Percentiles rank a stretch among this genome's conserved stretches.
Evolutionary conservation across 2,329 filamentous ascomycete genomes (phyloP).

Genomic region (Penicillium oxalicum): DNA sequence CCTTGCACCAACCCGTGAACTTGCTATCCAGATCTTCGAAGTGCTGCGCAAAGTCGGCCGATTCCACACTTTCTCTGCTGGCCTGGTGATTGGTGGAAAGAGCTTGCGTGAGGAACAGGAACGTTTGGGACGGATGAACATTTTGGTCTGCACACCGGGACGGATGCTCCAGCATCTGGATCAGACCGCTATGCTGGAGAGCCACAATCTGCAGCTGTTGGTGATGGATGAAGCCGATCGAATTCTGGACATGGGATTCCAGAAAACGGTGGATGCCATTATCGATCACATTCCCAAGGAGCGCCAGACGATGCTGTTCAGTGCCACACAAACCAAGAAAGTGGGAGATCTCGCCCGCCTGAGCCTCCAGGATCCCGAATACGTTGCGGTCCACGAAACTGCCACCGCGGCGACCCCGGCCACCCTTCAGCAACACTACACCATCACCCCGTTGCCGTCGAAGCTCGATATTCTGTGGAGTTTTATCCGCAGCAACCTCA

Average conservation of each 20-base stretch:
- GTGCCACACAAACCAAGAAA: slow-evolving; percentile 90
- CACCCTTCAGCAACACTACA: slow-evolving; percentile 84
- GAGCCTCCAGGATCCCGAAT: slow-evolving; percentile 85
- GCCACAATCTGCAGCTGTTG: slow-evolving; percentile 84
- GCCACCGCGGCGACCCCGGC: slow-evolving; percentile 73
- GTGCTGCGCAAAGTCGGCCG: slow-evolving; percentile 85
- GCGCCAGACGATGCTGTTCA: slow-evolving; percentile 90
- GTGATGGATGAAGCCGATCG: slow-evolving; percentile 94
- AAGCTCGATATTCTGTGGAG: slow-evolving; percentile 91
- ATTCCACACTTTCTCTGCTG: slow-evolving; percentile 85
- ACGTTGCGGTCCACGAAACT: slow-evolving; percentile 86
- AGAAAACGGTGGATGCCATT: slow-evolving; percentile 82
- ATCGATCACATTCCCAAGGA: slow-evolving; percentile 81
- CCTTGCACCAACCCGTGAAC: slow-evolving; percentile 86
- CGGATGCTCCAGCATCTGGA: slow-evolving; percentile 94
- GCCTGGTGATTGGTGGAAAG: slow-evolving; percentile 89
- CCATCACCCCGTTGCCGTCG: slow-evolving; percentile 74
- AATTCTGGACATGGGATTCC: slow-evolving; percentile 97
- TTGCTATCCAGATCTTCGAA: slow-evolving; percentile 95
- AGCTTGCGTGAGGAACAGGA: slow-evolving; percentile 81
- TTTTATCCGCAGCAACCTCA: slow-evolving; percentile 85
- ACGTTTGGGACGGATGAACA: slow-evolving; percentile 86
- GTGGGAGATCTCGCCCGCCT: slow-evolving; percentile 87
- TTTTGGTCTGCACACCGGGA: slow-evolving; percentile 89
- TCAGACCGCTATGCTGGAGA: slow-evolving; percentile 83